Base-by-base conservation (phyloP, 257 asterid species). In the Scutellaria baicalensis region DNA sequence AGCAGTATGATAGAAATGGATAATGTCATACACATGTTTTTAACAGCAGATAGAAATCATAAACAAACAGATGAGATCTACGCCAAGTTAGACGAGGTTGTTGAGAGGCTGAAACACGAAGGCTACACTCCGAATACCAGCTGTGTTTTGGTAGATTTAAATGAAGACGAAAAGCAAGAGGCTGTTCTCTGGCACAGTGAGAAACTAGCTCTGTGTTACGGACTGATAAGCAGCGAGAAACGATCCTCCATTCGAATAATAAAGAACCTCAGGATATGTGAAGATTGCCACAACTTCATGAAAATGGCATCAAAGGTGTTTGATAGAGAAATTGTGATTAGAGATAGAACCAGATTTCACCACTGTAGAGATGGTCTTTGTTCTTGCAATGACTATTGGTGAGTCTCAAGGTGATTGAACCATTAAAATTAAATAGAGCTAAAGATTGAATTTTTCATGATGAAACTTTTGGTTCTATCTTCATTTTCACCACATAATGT, bases 301-400 rank as follows among this genome's bases (percentile, higher is more conserved):
- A 88, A 85, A 78, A 12, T 84, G 81, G 89, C 87, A 8, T 84
- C 95, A 1, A 84, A 77, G 75, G 92, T 68, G 10, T 85, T 77
- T 5, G 79, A 67, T 42, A 75, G 50, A 71, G 84, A 85, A 72
- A 88, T 88, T 21, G 75, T 88, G 13, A 75, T 88, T 11, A 88
- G 95, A 76, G 95, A 88, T 75, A 84, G 95, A 66, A 85, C 74
- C 43, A 88, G 95, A 59, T 88, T 88, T 82, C 95, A 88, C 63
- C 92, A 79, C 14, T 88, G 83, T 73, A 76, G 75, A 69, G 81
- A 81, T 71, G 95, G 95, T 59, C 6, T 62, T 4, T 88, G 95
- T 78, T 88, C 95, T 68, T 88, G 95, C 78, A 86, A 80, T 75
- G 90, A 86, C 66, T 85, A 80, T 52, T 88, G 92, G 95, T 88